Evolutionary conservation across 805 yeast genomes (phyloP).

Genomic region (Myxozyma udenii): DNA sequence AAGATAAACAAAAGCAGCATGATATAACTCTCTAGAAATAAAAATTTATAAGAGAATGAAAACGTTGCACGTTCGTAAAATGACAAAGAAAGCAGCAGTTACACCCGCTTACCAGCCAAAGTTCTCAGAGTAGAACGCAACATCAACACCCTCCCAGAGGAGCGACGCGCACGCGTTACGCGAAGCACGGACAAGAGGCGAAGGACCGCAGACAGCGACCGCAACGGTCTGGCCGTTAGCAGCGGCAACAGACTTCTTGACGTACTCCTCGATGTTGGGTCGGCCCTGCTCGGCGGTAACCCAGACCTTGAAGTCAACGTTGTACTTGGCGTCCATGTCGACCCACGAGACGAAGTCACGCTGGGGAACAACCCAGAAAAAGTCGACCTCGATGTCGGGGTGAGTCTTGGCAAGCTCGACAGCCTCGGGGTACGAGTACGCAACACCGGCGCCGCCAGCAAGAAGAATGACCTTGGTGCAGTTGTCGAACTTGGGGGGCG

Average conservation of each 20-base stretch:
- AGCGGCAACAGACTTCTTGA: slow-evolving; percentile 26
- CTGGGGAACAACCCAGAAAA: slow-evolving; percentile 37
- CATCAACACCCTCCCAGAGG: slow-evolving; percentile 30
- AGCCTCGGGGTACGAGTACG: slow-evolving; percentile 36
- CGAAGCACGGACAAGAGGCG: slow-evolving; percentile 32
- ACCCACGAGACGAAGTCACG: slow-evolving; percentile 34
- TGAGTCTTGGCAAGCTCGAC: slow-evolving; percentile 23
- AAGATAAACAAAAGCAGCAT: slow-evolving; percentile 1
- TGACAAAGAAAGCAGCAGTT: neutral
- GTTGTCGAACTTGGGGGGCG: slow-evolving; percentile 29
- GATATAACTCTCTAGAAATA: neutral
- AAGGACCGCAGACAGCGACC: slow-evolving; percentile 37
- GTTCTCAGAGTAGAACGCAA: slow-evolving; percentile 35
- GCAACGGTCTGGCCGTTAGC: slow-evolving; percentile 26
- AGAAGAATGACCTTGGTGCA: slow-evolving; percentile 32
- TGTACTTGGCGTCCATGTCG: slow-evolving; percentile 29
- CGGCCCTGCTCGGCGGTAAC: slow-evolving; percentile 37
- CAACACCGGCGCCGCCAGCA: slow-evolving; percentile 39
- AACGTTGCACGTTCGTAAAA: too few species aligned
- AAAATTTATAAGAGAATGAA: neutral
- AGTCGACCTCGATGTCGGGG: slow-evolving; percentile 28
- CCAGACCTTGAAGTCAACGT: slow-evolving; percentile 34
- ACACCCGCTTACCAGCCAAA: slow-evolving; percentile 35
- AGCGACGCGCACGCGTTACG: slow-evolving; percentile 33
- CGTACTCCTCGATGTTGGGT: slow-evolving; percentile 32